A percentile compares a stretch with the other conserved stretches of the same genome.
phyloP scores from a whole-genome alignment of 2,329 filamentous ascomycete species.

The Pseudocercospora vitis region DNA sequence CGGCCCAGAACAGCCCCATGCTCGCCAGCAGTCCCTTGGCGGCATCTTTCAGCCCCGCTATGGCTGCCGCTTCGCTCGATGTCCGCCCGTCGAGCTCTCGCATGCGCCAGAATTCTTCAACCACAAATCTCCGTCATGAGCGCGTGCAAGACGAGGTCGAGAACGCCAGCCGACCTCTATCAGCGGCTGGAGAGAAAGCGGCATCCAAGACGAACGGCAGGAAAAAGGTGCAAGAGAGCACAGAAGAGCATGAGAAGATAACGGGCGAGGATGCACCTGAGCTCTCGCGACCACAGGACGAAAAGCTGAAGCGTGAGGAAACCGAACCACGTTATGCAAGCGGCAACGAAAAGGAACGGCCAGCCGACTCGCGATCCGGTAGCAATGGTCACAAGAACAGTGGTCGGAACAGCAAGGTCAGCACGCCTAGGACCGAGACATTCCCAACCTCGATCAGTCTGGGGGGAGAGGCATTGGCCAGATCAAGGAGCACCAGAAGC shows the following conservation, averaged over 20 bases:
- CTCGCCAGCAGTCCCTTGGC: constrained; percentile 52
- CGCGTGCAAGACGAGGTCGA: constrained; percentile 44
- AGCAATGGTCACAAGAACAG: constrained; percentile 36
- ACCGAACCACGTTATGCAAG: constrained; percentile 36
- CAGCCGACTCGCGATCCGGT: constrained; percentile 28
- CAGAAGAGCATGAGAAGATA: constrained; percentile 26
- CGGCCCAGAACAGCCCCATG: constrained; percentile 41
- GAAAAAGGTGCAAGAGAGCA: constrained; percentile 25
- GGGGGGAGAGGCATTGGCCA: constrained; percentile 40
- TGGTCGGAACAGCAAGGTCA: constrained; percentile 49
- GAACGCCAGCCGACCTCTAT: constrained; percentile 35
- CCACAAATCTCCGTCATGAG: constrained; percentile 41
- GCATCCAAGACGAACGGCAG: constrained; percentile 26
- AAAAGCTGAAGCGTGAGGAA: constrained; percentile 54
- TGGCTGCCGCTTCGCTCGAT: constrained; percentile 67
- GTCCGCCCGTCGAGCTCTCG: constrained; percentile 67
- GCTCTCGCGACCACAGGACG: constrained; percentile 21
- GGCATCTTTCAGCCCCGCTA: constrained; percentile 60
- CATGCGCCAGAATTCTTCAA: constrained; percentile 72
- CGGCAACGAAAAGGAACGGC: constrained; percentile 18
- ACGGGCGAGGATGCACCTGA: constrained; percentile 21
- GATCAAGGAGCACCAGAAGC: constrained; percentile 45
- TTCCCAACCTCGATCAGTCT: constrained; percentile 39
- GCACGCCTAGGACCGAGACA: constrained; percentile 47
- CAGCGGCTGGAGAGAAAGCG: constrained; percentile 26